Conservation (phyloP, 106 monocot genomes). For the Dendrobium huoshanense region DNA sequence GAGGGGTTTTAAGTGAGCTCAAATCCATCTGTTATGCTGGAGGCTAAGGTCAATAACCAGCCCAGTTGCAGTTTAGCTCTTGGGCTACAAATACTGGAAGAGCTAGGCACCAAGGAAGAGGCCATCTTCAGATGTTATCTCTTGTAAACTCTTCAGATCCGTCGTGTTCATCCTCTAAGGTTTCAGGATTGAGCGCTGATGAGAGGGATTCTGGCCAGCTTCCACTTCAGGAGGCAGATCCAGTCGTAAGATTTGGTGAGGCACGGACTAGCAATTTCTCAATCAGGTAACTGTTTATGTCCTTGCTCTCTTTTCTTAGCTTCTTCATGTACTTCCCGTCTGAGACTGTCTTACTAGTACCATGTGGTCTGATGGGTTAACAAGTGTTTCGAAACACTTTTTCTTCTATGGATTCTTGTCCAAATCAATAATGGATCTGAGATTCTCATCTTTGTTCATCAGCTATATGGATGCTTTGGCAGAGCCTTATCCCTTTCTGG, state of each 20-base stretch:
- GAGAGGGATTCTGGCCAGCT: slow-evolving; percentile 29
- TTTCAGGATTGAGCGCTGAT: slow-evolving; percentile 30
- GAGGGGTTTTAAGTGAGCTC: slow-evolving; percentile 11
- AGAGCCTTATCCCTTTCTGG: neutral
- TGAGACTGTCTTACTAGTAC: neutral
- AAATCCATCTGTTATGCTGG: slow-evolving; percentile 67
- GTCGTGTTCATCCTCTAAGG: slow-evolving; percentile 33
- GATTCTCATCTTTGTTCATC: slow-evolving; percentile 4
- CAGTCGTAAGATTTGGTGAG: slow-evolving; percentile 13
- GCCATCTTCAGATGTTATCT: slow-evolving; percentile 88
- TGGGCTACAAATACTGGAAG: slow-evolving; percentile 35
- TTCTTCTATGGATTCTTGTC: neutral
- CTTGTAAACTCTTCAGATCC: slow-evolving; percentile 46
- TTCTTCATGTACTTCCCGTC: neutral
- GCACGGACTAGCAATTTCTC: slow-evolving; percentile 58
- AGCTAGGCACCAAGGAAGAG: slow-evolving; percentile 30
- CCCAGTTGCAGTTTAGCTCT: slow-evolving; percentile 55
- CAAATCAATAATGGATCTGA: neutral
- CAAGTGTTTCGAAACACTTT: neutral
- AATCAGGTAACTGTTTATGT: slow-evolving; percentile 44
- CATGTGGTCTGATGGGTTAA: slow-evolving; percentile 3
- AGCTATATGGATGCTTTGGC: slow-evolving; percentile 5
- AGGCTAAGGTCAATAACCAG: slow-evolving; percentile 41
- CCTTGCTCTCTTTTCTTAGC: neutral
- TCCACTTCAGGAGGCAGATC: slow-evolving; percentile 24